Conservation (phyloP, 2,329 filamentous ascomycete genomes). For the Xylariaceae sp. region DNA sequence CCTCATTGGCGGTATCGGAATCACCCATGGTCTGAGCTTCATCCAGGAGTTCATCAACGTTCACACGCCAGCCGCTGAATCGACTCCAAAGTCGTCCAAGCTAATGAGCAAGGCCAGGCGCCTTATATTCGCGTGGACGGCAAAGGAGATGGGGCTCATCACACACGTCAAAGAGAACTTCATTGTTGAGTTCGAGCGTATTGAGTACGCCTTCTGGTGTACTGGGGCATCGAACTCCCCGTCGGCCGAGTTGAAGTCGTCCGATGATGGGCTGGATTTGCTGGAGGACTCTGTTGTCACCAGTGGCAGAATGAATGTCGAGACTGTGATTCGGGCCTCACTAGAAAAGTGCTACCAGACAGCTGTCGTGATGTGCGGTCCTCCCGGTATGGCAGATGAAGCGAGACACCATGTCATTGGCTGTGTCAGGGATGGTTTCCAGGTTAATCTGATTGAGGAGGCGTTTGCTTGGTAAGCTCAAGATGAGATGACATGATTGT, state of each 20-base stretch:
- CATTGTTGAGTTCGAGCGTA: constrained; percentile 10
- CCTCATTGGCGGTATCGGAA: constrained; percentile 17
- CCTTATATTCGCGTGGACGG: constrained; percentile 27
- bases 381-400: constrained; percentile 28
- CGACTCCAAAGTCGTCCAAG: not conserved
- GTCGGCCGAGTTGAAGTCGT: not conserved
- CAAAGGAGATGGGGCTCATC: constrained; percentile 23
- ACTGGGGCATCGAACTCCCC: not conserved
- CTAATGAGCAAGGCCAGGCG: constrained; percentile 20
- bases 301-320: constrained; percentile 19
- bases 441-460: constrained; percentile 24
- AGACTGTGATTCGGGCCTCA: constrained; percentile 16
- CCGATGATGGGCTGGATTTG: not conserved
- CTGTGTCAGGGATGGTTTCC: constrained; percentile 21
- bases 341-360: constrained; percentile 20
- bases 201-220: constrained; percentile 19
- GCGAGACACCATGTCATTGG: constrained; percentile 19
- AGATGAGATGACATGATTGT: too few relatives aligned
- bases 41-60: constrained; percentile 20
- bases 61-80: constrained; percentile 2
- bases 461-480: constrained; percentile 25
- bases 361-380: constrained; percentile 27
- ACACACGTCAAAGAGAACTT: constrained; percentile 21
- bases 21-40: constrained; percentile 18
- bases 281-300: constrained; percentile 9